Percentiles rank a stretch among this genome's conserved stretches.
phyloP scores from a whole-genome alignment of 75 land plant genomes.

The Cunninghamia lanceolata region DNA sequence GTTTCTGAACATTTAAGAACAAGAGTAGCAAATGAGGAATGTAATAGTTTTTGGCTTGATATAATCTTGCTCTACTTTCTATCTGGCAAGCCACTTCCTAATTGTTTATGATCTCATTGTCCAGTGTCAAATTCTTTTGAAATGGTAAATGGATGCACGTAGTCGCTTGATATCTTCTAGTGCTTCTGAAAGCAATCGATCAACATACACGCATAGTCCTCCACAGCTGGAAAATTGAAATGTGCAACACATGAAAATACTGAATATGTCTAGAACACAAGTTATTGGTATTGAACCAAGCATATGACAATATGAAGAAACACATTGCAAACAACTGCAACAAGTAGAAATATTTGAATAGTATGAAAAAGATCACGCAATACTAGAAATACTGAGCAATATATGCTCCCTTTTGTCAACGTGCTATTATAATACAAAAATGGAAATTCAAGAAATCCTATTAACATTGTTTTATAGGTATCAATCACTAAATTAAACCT shows the following conservation, averaged over 20 bases:
- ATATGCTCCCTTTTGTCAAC: not conserved
- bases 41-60: not conserved
- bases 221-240: slow-evolving; percentile 39
- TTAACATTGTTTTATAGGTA: no score
- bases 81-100: not conserved
- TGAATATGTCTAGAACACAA: not conserved
- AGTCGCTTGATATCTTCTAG: slow-evolving; percentile 45
- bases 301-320: not conserved
- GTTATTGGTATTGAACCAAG: not conserved
- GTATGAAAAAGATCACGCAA: not conserved
- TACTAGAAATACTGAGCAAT: not conserved
- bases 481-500: not conserved
- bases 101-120: not conserved
- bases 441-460: not conserved
- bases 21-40: not conserved
- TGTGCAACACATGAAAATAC: not conserved
- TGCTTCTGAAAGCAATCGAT: slow-evolving; percentile 46
- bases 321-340: not conserved
- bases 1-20: not conserved
- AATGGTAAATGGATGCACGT: slow-evolving; percentile 57
- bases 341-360: not conserved
- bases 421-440: no score
- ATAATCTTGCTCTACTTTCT: not conserved
- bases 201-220: slow-evolving; percentile 54
- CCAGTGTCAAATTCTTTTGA: slow-evolving; percentile 29